phyloP scores from a whole-genome alignment of 129 eudicot genomes.

The Chrysanthemum makinoi region DNA sequence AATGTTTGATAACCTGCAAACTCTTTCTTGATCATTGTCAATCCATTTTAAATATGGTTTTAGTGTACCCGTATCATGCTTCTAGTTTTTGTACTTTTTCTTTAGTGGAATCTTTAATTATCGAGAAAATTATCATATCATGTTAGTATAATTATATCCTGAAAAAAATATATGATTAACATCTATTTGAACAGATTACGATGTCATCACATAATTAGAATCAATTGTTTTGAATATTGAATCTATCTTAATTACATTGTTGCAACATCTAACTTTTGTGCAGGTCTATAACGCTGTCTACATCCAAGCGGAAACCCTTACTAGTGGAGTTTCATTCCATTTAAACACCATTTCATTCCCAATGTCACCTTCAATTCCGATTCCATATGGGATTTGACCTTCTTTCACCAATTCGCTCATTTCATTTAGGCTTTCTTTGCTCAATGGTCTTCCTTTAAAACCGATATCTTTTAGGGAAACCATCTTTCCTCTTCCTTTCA shows the following conservation, averaged over 20 bases:
- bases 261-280: neutral
- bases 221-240: neutral
- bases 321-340: constrained; percentile 60
- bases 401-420: constrained; percentile 54
- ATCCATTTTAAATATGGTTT: neutral
- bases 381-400: constrained; percentile 36
- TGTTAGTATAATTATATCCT: neutral
- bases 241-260: neutral
- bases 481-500: constrained; percentile 17
- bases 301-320: constrained; percentile 49
- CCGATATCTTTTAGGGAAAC: constrained; percentile 1
- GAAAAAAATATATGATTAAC: neutral
- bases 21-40: neutral
- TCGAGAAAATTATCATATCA: neutral
- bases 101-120: neutral
- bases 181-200: neutral
- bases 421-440: constrained; percentile 42
- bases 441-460: constrained; percentile 36
- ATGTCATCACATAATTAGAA: constrained; percentile 22
- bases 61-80: neutral
- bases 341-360: constrained; percentile 54
- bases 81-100: constrained; percentile 1
- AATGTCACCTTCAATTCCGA: constrained; percentile 36
- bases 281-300: neutral
- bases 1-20: constrained; percentile 10